Evolutionary conservation across 371 early-diverging fungal genomes (phyloP).

Genomic region (Actinomucor elegans): DNA sequence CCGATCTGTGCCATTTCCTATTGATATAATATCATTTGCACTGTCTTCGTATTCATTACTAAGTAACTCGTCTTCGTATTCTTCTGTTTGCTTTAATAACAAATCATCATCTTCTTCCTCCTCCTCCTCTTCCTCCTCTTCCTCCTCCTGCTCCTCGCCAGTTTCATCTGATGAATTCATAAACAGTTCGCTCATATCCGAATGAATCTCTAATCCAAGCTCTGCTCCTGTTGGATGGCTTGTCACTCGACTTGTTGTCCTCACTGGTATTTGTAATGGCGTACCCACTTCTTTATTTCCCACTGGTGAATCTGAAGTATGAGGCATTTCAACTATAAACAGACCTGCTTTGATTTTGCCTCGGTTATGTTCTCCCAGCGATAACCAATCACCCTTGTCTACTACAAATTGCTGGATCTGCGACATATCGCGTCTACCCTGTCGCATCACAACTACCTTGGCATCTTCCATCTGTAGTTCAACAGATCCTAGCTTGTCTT

Average conservation of each 20-base stretch:
- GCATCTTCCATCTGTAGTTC: constrained; percentile 29
- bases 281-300: constrained; percentile 21
- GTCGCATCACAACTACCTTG: constrained; percentile 27
- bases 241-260: too few species aligned
- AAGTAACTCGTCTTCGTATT: not conserved
- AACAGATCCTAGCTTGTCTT: constrained; percentile 20
- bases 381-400: constrained; percentile 40
- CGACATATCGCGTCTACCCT: constrained; percentile 24
- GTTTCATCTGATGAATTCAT: constrained; percentile 1
- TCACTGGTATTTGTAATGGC: constrained; percentile 21
- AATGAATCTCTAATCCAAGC: constrained; percentile 24
- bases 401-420: constrained; percentile 39
- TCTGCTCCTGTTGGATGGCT: too few species aligned
- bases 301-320: constrained; percentile 5
- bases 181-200: constrained; percentile 20
- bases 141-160: not conserved
- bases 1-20: constrained; percentile 12
- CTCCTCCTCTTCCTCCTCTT: not conserved
- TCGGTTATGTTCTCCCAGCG: constrained; percentile 14
- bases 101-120: constrained; percentile 4
- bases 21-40: not conserved
- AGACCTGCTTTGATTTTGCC: constrained; percentile 29
- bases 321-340: constrained; percentile 34
- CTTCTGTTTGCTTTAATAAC: too few species aligned
- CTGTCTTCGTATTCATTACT: not conserved